A percentile compares a stretch with the other conserved stretches of the same genome.
Conservation (phyloP, 495 filamentous ascomycete species). For the Echria macrotheca region DNA sequence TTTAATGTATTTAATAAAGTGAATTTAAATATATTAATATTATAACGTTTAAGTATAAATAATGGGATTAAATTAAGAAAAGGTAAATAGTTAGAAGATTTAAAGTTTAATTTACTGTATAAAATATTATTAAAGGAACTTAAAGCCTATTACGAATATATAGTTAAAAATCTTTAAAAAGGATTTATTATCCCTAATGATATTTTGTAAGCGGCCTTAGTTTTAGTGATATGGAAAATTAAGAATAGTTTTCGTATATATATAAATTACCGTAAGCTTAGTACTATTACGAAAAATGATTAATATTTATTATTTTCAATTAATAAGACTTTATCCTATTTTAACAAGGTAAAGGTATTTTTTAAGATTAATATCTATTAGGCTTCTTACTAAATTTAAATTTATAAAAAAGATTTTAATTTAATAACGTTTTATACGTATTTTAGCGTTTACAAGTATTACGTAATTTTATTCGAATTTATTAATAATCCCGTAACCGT, state of each 20-base stretch:
- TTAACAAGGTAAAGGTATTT: neutral
- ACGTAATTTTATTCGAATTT: conserved; percentile 37
- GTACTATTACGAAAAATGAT: neutral
- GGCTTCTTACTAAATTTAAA: neutral
- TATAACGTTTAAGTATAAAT: too few relatives aligned
- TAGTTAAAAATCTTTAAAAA: conserved; percentile 8
- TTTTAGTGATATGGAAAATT: conserved; percentile 35
- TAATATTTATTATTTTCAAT: neutral
- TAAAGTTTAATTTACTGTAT: conserved; percentile 9
- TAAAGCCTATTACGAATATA: conserved; percentile 10
- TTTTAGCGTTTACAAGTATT: conserved; percentile 33
- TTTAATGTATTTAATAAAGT: too few relatives aligned
- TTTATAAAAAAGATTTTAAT: too few relatives aligned
- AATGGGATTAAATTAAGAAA: neutral
- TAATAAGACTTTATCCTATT: neutral
- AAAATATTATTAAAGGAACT: conserved; percentile 24
- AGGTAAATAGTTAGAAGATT: neutral
- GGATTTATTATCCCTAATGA: conserved; percentile 6
- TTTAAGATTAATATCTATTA: neutral
- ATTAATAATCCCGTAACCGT: conserved; percentile 15
- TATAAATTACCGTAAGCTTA: neutral
- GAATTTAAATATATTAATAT: too few relatives aligned
- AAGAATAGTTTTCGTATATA: conserved; percentile 12
- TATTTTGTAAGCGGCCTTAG: conserved; percentile 18
- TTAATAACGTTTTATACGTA: too few relatives aligned